These are phyloP conservation scores for Mycena capillaripes DNA, from an alignment of 768 basidiomycete species.

Conservation along the genomic window DNA sequence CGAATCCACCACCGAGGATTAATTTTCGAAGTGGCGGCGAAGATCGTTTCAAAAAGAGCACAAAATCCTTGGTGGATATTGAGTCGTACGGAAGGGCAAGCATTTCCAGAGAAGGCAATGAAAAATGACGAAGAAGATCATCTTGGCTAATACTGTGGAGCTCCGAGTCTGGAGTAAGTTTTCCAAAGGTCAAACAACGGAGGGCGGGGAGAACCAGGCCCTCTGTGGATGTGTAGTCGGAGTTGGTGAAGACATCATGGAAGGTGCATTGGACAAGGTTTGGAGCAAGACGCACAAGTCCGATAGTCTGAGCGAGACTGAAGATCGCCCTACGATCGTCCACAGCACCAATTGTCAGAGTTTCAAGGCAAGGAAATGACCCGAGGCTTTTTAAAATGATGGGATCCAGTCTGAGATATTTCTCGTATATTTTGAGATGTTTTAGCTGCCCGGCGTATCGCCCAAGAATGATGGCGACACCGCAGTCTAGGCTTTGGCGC, in stretches of 20 bases:
- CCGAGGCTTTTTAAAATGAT: background rate
- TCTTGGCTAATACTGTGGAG: background rate
- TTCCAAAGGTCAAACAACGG: background rate
- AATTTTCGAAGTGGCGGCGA: conserved; percentile 1
- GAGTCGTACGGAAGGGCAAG: background rate
- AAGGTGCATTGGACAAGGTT: background rate
- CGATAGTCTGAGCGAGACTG: background rate
- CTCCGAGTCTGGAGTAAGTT: no score
- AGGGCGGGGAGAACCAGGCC: background rate
- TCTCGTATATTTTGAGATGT: background rate
- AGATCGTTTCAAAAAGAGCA: background rate
- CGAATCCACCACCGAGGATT: background rate
- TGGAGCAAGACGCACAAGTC: background rate
- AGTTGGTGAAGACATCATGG: background rate
- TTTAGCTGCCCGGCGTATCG: background rate
- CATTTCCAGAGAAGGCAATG: background rate
- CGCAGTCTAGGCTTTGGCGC: background rate
- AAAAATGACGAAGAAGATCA: background rate
- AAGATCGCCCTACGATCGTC: background rate
- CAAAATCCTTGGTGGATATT: background rate
- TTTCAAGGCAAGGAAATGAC: background rate
- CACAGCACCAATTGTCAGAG: background rate
- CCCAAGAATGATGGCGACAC: background rate
- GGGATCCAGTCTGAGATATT: background rate
- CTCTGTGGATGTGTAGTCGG: background rate